Evolutionary conservation across 495 filamentous ascomycete genomes (phyloP), one percentile per base, ranked within the genome.

Genomic region (Penicillium canariense): DNA sequence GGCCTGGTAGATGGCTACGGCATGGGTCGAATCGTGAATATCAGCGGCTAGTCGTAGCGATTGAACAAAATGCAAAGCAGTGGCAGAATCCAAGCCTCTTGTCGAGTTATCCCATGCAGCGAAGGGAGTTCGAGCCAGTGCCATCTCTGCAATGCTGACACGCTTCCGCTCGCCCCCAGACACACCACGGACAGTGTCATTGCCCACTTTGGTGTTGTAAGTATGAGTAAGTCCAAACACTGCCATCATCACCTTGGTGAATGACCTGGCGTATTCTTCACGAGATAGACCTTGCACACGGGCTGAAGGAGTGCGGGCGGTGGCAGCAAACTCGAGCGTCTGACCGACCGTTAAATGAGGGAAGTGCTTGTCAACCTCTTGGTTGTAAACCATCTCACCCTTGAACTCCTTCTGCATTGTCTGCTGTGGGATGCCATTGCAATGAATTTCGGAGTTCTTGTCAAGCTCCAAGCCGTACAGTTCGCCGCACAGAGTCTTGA

Each of bases 21-120:
- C 88, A 10, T 87, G 89, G 45, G 83, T 85, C 2, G 81, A 88
- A 58, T 85, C 76, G 68, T 85, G 83, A 39, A 90, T 75, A 58
- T 89, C 83, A 12, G 88, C 88, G 53, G 88, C 76, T 26, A 90
- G 79, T 4, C 87, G 81, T 39, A 91, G 76, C 1, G 86, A 84
- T 61, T 85, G 87, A 58, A 80, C 63, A 36, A 75, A 74, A 27
- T 90, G 84, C 20, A 95, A 77, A 0, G 90, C 90, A 1, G 88
- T 91, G 10, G 84, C 87, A 2, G 88, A 85, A 65, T 96, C 90
- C n/a, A 95, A 75, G 23, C 90, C 90, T 36, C 90, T 81, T 2
- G 90, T 92, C 43, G 81, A 84, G 72, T 96, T 94, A 63, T 94
- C 90, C 87, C 89, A 94, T 3, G 83, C 87, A 44, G 82, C 78